Conservation (phyloP, 768 basidiomycete genomes). For the Jaapia argillacea region DNA sequence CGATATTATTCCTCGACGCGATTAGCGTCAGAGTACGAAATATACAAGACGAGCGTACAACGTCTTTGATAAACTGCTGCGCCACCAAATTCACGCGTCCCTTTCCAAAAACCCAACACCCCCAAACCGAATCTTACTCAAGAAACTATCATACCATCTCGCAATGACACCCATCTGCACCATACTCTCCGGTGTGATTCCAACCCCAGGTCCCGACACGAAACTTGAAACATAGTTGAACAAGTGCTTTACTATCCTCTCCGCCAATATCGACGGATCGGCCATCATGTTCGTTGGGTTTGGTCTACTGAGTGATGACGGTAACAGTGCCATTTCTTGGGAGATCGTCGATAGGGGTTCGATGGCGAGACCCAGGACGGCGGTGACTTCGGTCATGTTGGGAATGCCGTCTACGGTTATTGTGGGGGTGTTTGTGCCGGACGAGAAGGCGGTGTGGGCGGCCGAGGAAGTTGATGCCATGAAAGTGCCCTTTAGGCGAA, state of each 20-base stretch:
- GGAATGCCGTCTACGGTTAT: constrained; percentile 18
- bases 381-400: constrained; percentile 39
- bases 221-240: constrained; percentile 72
- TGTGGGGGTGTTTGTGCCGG: constrained; percentile 15
- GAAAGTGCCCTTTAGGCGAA: constrained; percentile 66
- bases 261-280: constrained; percentile 50
- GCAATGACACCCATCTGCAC: constrained; percentile 55
- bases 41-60: too few species aligned
- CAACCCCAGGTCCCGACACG: constrained; percentile 30
- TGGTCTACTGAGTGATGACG: constrained; percentile 18
- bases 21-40: too few species aligned
- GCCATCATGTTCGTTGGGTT: constrained; percentile 12
- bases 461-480: constrained; percentile 22
- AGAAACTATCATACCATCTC: constrained; percentile 66
- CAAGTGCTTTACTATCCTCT: constrained; percentile 62
- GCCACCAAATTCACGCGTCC: constrained; percentile 15
- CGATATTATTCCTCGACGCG: too few species aligned
- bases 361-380: constrained; percentile 70
- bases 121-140: constrained; percentile 44
- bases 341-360: constrained; percentile 62
- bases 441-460: constrained; percentile 19
- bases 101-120: constrained; percentile 56
- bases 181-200: constrained; percentile 36
- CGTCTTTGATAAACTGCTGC: too few species aligned
- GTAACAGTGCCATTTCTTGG: constrained; percentile 42